These are phyloP conservation scores for Botrytis cinerea DNA, from an alignment of 2,329 filamentous ascomycete genomes.

Conservation along the genomic window DNA sequence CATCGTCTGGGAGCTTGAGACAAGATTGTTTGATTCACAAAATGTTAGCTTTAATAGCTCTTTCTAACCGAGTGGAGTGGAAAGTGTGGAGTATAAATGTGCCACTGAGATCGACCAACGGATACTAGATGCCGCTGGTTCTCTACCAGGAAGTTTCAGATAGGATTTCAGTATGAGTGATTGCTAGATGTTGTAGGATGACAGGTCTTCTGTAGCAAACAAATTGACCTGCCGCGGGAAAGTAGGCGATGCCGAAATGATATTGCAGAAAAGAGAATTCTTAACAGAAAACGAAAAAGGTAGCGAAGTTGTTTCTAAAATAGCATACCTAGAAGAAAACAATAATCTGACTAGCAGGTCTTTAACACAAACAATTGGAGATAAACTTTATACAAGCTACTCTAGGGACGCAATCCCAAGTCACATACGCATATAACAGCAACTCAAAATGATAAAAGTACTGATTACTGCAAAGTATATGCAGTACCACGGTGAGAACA, in stretches of 20 bases:
- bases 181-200: neutral
- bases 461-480: conserved; percentile 15
- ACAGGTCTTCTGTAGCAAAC: neutral
- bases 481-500: conserved; percentile 18
- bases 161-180: neutral
- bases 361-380: neutral
- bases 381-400: neutral
- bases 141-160: conserved; percentile 1
- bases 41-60: neutral
- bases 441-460: conserved; percentile 2
- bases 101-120: conserved; percentile 3
- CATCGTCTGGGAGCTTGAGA: neutral
- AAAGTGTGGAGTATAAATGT: neutral
- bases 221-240: neutral
- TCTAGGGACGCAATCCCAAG: neutral
- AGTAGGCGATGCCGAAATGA: neutral
- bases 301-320: neutral
- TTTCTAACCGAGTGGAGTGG: neutral
- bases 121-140: neutral
- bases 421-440: neutral
- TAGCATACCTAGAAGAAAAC: neutral
- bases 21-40: neutral
- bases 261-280: neutral
- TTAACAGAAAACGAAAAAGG: neutral
- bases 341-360: neutral